phyloP scores from a whole-genome alignment of 495 filamentous ascomycete genomes.

The Hyaloscypha finlandica region DNA sequence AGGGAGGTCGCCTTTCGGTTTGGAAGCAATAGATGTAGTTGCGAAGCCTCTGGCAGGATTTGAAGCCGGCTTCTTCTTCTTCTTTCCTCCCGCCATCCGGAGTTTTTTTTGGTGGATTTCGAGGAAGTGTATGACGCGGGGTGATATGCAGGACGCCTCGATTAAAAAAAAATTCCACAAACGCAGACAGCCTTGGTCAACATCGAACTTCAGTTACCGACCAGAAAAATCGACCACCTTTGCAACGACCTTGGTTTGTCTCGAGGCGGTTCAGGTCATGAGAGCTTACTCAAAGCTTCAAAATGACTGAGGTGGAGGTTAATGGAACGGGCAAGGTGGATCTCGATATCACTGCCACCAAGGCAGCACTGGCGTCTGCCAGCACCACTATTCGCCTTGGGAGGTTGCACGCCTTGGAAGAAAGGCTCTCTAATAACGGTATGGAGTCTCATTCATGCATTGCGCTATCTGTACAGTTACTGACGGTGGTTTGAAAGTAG shows the following conservation, averaged over 20 bases:
- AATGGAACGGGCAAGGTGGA: slow-evolving; percentile 25
- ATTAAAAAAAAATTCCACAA: neutral
- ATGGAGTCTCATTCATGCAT: slow-evolving; percentile 18
- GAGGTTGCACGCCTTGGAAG: slow-evolving; percentile 47
- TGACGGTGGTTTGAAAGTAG: slow-evolving; percentile 9
- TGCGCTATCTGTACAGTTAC: neutral
- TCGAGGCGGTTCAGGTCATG: slow-evolving; percentile 22
- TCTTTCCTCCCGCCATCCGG: slow-evolving; percentile 80
- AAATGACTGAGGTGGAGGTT: slow-evolving; percentile 36
- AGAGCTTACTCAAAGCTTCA: slow-evolving; percentile 20
- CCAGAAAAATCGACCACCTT: neutral
- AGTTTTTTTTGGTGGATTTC: slow-evolving; percentile 1
- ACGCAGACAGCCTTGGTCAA: neutral
- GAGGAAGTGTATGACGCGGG: slow-evolving; percentile 10
- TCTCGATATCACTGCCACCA: slow-evolving; percentile 27
- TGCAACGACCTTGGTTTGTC: neutral
- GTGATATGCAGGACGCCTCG: slow-evolving; percentile 2
- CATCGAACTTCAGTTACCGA: slow-evolving; percentile 2
- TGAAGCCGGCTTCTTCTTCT: slow-evolving; percentile 78
- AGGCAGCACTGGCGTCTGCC: slow-evolving; percentile 48
- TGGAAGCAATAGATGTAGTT: slow-evolving; percentile 86
- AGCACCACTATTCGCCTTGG: slow-evolving; percentile 48
- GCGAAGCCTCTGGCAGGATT: slow-evolving; percentile 92
- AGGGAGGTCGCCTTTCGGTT: slow-evolving; percentile 60
- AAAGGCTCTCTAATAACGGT: slow-evolving; percentile 49